Conservation (phyloP, 1,284 basidiomycete species). For the Farysia itapuensis region DNA sequence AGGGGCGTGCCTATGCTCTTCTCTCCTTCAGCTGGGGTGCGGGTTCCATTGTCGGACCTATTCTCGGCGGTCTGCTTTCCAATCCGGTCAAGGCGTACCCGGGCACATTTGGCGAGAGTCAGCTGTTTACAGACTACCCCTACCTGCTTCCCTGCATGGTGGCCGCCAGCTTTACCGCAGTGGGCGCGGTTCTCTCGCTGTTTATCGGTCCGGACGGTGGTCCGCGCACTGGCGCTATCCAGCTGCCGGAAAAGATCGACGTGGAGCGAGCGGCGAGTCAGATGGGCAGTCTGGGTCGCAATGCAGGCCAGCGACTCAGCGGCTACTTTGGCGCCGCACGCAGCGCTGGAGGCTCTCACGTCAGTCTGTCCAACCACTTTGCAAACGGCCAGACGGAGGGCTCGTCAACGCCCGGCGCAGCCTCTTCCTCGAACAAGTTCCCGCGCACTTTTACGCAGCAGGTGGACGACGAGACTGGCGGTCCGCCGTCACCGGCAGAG, state of each 20-base stretch:
- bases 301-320: conserved; percentile 47
- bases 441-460: conserved; percentile 52
- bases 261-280: conserved; percentile 34
- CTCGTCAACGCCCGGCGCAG: conserved; percentile 5
- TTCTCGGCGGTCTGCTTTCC: conserved; percentile 68
- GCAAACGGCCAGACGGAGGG: conserved; percentile 4
- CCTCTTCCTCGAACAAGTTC: conserved; percentile 7
- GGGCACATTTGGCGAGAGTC: conserved; percentile 66
- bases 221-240: conserved; percentile 43
- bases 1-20: conserved; percentile 89
- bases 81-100: conserved; percentile 81
- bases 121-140: conserved; percentile 78
- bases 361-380: conserved; percentile 31
- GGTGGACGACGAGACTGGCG: conserved; percentile 53
- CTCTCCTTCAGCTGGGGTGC: conserved; percentile 95
- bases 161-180: conserved; percentile 58
- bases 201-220: conserved; percentile 84
- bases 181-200: conserved; percentile 79
- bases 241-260: conserved; percentile 43
- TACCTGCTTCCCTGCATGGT: conserved; percentile 88
- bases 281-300: conserved; percentile 41
- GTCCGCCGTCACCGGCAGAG: conserved; percentile 47
- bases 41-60: conserved; percentile 75
- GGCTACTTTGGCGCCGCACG: conserved; percentile 41
- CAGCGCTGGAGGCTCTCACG: conserved; percentile 18